Evolutionary conservation across 148 eudicot genomes (phyloP), one percentile per base, ranked within the genome.

Genomic region (Diospyros lotus): DNA sequence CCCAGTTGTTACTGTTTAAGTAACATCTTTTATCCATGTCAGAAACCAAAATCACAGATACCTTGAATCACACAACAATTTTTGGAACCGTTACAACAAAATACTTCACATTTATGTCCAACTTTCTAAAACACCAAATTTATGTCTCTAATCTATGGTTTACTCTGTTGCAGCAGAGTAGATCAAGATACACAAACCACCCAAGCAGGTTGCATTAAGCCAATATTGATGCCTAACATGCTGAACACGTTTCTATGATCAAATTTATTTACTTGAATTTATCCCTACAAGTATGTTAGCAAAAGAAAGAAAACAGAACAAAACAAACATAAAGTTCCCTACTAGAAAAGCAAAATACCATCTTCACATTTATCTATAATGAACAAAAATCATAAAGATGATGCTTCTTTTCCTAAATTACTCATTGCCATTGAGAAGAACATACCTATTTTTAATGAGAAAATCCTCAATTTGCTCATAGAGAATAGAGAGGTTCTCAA

Each of bases 381-480:
- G 40, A 46, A 51, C 18, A 38, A 51, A 18, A 64, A 9, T 12
- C 54, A 17, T 51, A 2, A 38, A 52, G 28, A 28, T 28, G 28
- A 28, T 28, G 28, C 28, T 28, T 28, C 0, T 28, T 28, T 28
- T 58, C 10, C 58, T 39, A 9, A 28, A 64, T 17, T 41, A 55
- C 50, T 41, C 73, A 53, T 39, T 17, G 60, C 59, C 46, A 61
- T 40, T 52, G 58, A 17, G 51, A 58, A 73, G 54, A 42, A 67
- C 81, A 41, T 81, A 93, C 99, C 99, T 90, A 80, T 87, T 95
- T 81, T 90, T 89, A 14, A 85, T 75, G 48, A 95, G 84, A 78
- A 90, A 95, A 80, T 89, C 90, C 82, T 86, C 93, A 41, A 92
- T 84, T 79, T 93, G 97, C 66, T 95, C 94, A 79, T 89, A 95